Evolutionary conservation across 768 basidiomycete species (phyloP), one percentile per base, ranked within the genome.

Genomic region (Phlegmacium glaucopus): DNA sequence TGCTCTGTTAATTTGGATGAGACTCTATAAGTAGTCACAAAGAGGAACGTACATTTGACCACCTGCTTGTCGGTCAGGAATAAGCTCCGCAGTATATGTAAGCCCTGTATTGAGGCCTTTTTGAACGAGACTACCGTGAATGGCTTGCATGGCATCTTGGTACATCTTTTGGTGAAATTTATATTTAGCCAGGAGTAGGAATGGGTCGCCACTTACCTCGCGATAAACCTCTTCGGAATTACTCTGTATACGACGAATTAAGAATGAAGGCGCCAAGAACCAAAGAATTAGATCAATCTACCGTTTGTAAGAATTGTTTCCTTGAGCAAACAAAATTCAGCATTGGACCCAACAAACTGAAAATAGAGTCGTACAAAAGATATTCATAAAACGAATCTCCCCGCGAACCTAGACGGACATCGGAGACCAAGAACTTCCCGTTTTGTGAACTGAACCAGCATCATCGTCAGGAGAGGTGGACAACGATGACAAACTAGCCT

Each of bases 371-470:
- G 66, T 53, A 90, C 87, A 94, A 63, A 18, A 93, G 66, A 64
- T 94, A 93, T 64, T 95, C 94, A 61, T 96, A 97, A 67, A 87
- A 97, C 3, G 90, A 92, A 63, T 97, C 94, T 29, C 87, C 94
- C 37, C 93, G 77, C 13, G 91, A 94, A n/a, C 95, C 95, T 15
- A 98, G 75, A 4, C 94, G 85, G 54, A 97, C 87, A 26, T 90
- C 79, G 6, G 88, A 83, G 17, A 78, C 62, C 42, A 83, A 62
- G 54, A 78, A 80, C 47, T 70, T 60, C 8, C 77, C 78, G 11
- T 64, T 71, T 34, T 71, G 60, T 26, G 64, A 60, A 32, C 77
- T 77, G 51, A 8, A 30, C 12, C 10, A 30, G 40, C 3, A 36
- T 40, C 4, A 32, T 25, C 48, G 38, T 7, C 11, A 8, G 18